Base-by-base conservation (phyloP, 768 basidiomycete species). In the Mycena alexandri region DNA sequence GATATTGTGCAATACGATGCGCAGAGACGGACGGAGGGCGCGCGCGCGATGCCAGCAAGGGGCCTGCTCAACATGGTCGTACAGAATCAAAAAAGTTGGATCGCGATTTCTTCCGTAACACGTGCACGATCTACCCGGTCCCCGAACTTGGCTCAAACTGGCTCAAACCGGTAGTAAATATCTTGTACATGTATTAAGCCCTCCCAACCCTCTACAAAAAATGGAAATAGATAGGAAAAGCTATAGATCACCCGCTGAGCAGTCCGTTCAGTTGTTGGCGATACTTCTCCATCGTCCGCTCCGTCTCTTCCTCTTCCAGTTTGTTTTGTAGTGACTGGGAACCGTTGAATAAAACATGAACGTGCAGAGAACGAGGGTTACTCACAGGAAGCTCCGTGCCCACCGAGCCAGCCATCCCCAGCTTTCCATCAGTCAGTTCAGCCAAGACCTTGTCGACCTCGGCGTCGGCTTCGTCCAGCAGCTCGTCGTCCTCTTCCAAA, bases 371-470 rank as follows among this genome's bases (percentile, higher is more conserved):
- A 33, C 61, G 68, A 56, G 29, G 47, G 17, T 62, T 21, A 83
- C 93, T 75, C 78, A 96, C 95, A 43, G 94, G 95, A 71, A 93
- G 75, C 55, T 90, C 91, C 36, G 84, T 87, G 42, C 85, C 86
- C 55, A 91, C 93, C 25, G 86, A 77, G 14, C 93, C 94, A 48
- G 89, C 93, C 75, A 92, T 87, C 8, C 96, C 96, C n/a, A 98
- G 84, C 80, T 97, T 97, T 60, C 96, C 98, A 69, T 98, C 90
- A 11, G 98, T 99, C 66, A 99, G 84, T 63, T 98, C 96, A 73
- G 92, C 98, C 43, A 99, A 77, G 16, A 99, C 93, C 76, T 96
- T 98, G 76, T 99, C 98, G 12, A 99, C 94, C 76, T 99, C 98
- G 13, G 89, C 94, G 73, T 98, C 96, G 5, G 98, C 98, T 79